Evolutionary conservation across 2,329 filamentous ascomycete genomes (phyloP), one percentile per base, ranked within the genome.

Genomic region (Orbilia brochopaga): DNA sequence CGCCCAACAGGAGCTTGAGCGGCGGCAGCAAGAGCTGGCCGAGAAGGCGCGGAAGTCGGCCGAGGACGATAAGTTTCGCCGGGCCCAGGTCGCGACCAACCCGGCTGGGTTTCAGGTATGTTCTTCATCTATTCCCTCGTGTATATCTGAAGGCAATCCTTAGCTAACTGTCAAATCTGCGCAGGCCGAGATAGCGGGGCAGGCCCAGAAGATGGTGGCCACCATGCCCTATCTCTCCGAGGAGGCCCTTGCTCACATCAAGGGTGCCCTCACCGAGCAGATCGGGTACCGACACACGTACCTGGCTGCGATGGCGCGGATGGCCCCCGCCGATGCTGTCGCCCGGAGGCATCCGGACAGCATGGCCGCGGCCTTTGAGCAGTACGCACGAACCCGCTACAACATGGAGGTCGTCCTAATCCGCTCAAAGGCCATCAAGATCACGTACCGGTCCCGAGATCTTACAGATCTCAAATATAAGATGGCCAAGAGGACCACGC

Each of bases 401-500:
- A 24, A 58, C 40, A 72, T 72, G 55, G 60, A 60, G 56, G 17
- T 52, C 13, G 51, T 72, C 15, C 50, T 44, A 5, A 24, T 61
- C 17, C 42, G 60, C 8, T 21, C 53, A 1, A 60, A 63, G 13
- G 23, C 56, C 6, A 35, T 72, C 7, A 72, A 72, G 17, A 19
- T 35, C 0, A 19, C 24, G 21, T 72, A 24, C 42, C 60, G 44
- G 19, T 50, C 21, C 15, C 23, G 30, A 2, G 50, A 65, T 10
- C 8, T 61, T 4, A 60, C 67, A 2, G 27, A 42, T 1, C 27
- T 72, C 17, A 72, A 72, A 46, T 65, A 63, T 17, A 21, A 46
- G 3, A 24, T 72, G 13, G 44, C 53, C 3, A 72, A 72, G 27
- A 65, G 64, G 23, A 60, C 64, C 3, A 61, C 62, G 5, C 67